A percentile compares a stretch with the other conserved stretches of the same genome.
Conservation (phyloP, 768 basidiomycete genomes). For the Calocybe cyanea region DNA sequence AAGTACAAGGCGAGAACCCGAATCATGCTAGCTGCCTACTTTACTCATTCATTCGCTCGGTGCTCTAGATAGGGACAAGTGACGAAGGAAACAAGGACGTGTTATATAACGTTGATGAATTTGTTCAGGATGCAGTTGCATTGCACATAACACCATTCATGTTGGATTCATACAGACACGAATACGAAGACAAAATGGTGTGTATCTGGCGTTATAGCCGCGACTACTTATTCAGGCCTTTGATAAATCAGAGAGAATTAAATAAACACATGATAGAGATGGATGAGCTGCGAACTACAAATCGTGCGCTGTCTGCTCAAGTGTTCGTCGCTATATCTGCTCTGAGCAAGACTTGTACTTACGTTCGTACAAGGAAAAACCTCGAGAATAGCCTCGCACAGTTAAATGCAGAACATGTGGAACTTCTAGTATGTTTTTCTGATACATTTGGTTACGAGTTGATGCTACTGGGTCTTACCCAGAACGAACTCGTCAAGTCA, state of each 20-base stretch:
- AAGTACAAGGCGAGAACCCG: slow-evolving; percentile 52
- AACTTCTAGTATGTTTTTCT: slow-evolving; percentile 51
- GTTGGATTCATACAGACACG: slow-evolving; percentile 85
- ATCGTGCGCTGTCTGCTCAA: slow-evolving; percentile 70
- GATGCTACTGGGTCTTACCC: neutral
- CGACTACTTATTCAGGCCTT: neutral
- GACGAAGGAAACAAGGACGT: slow-evolving; percentile 23
- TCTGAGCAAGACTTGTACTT: neutral
- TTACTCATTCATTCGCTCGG: neutral
- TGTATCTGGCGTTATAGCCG: slow-evolving; percentile 9
- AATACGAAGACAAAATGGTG: slow-evolving; percentile 79
- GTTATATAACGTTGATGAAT: slow-evolving; percentile 70
- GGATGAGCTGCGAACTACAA: slow-evolving; percentile 77
- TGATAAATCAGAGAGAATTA: slow-evolving; percentile 45
- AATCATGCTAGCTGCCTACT: slow-evolving; percentile 5
- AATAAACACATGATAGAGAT: slow-evolving; percentile 85
- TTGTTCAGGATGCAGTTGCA: slow-evolving; percentile 83
- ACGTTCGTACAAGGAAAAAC: slow-evolving; percentile 51
- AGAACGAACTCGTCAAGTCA: slow-evolving; percentile 90
- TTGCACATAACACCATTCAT: slow-evolving; percentile 92
- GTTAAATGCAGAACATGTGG: slow-evolving; percentile 79
- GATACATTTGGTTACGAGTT: neutral
- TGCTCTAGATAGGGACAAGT: slow-evolving; percentile 23
- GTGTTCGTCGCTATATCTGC: slow-evolving; percentile 51
- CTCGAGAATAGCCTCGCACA: slow-evolving; percentile 78